Base-by-base conservation (phyloP, 1,284 basidiomycete genomes). In the Athelia psychrophila region DNA sequence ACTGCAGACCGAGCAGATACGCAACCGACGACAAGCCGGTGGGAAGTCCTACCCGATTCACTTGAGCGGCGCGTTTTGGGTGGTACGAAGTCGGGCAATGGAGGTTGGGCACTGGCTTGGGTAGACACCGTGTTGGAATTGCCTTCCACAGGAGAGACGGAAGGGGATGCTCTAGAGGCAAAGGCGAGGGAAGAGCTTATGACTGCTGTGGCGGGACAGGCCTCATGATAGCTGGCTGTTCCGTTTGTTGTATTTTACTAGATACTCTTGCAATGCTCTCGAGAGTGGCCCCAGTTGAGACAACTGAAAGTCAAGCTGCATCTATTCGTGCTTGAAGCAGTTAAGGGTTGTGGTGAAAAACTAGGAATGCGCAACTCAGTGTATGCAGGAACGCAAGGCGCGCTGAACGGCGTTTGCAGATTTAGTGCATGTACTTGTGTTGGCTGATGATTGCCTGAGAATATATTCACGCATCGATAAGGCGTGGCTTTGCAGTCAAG, bases 41-140 rank as follows among this genome's bases (percentile, higher is more conserved):
- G 86, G 83, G 83, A 86, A 58, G 63, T 66, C 2, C 52, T 86
- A 3, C 76, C 80, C 8, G 75, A 80, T 53, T 64, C 72, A 0
- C 60, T 57, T 1, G 71, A 67, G 19, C 75, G 77, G 56, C 73
- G 69, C 2, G 68, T 87, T 23, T 69, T 89, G 3, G 86, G 88
- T 1, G 88, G 88, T 1, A 79, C 84, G 0, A 88, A 88, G 64
- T 79, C 79, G 2, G 88, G 88, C 2, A 84, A 86, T 56, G 81
- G 80, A 0, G 88, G 85, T 2, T 92, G 89, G 89, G 87, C 78
- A 0, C 67, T 92, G 36, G 86, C 87, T 4, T 88, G 85, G 79
- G 73, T 91, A 20, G 89, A 91, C 60, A 90, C 86, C 0, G 70
- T 82, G 47, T 82, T 91, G 77, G 81, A 88, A 51, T 56, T 76